phyloP scores from a whole-genome alignment of 495 filamentous ascomycete species.

The Cercophora samala region DNA sequence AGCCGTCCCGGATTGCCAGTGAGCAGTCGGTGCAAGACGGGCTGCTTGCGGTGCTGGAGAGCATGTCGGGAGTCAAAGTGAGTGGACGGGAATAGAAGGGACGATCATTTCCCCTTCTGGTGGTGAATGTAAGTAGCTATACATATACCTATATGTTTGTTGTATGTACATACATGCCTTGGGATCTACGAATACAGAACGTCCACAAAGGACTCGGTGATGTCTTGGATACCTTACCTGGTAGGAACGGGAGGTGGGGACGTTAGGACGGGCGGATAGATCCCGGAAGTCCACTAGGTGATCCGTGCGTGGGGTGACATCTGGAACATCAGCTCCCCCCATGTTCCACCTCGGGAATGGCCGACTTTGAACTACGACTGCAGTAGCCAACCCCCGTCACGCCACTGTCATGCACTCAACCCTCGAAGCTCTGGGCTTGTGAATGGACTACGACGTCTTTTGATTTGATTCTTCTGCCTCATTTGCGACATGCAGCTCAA shows the following conservation, averaged over 20 bases:
- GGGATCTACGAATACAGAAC: too few species aligned
- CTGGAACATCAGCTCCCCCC: background rate
- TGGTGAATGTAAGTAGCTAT: background rate
- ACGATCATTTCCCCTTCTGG: background rate
- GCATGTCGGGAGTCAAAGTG: constrained; percentile 18
- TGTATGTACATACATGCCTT: too few species aligned
- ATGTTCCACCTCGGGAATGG: constrained; percentile 4
- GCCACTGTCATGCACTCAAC: background rate
- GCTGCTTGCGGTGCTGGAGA: constrained; percentile 25
- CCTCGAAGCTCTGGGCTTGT: background rate
- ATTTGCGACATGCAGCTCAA: background rate
- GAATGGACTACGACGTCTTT: too few species aligned
- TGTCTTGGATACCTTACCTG: too few species aligned
- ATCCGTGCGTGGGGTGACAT: background rate
- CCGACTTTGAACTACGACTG: background rate
- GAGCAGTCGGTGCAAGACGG: constrained; percentile 27
- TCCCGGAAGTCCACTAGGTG: background rate
- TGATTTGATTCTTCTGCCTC: background rate
- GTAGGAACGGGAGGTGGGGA: too few species aligned
- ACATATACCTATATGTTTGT: too few species aligned
- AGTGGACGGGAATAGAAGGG: background rate
- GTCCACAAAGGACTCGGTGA: too few species aligned
- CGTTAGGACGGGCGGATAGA: background rate
- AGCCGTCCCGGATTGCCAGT: constrained; percentile 10
- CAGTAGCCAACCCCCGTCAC: background rate